Percentiles rank a stretch among this genome's conserved stretches.
Evolutionary conservation across 306 rosid genomes (phyloP).

Genomic region (Mimosa bimucronata): DNA sequence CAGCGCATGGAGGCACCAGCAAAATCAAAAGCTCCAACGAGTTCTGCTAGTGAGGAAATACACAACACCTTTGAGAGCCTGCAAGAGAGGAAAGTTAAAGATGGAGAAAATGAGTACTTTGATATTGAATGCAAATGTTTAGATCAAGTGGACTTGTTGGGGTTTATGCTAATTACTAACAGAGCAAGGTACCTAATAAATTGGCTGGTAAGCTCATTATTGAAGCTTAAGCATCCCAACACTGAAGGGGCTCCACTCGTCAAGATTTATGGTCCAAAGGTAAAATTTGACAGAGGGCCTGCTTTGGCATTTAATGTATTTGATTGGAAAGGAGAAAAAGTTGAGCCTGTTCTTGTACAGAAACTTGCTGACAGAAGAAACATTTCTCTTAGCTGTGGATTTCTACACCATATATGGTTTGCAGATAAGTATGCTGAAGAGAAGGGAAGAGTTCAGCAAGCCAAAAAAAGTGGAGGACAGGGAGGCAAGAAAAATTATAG

Average conservation of each 20-base stretch:
- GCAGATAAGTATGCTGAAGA: slow-evolving; percentile 75
- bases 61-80: slow-evolving; percentile 37
- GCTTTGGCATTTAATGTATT: slow-evolving; percentile 91
- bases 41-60: slow-evolving; percentile 42
- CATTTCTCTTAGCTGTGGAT: slow-evolving; percentile 85
- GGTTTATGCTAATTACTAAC: slow-evolving; percentile 57
- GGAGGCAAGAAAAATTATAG: slow-evolving; percentile 52
- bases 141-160: slow-evolving; percentile 86
- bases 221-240: slow-evolving; percentile 84
- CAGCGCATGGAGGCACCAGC: slow-evolving; percentile 35
- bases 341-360: slow-evolving; percentile 95
- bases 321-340: slow-evolving; percentile 94
- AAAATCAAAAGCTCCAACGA: slow-evolving; percentile 40
- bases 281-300: slow-evolving; percentile 84
- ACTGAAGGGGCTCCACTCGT: slow-evolving; percentile 67
- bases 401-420: slow-evolving; percentile 79
- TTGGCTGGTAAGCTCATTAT: slow-evolving; percentile 85
- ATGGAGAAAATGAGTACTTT: slow-evolving; percentile 40
- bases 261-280: slow-evolving; percentile 85
- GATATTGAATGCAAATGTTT: slow-evolving; percentile 70
- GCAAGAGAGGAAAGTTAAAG: slow-evolving; percentile 32
- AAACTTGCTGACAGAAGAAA: slow-evolving; percentile 90
- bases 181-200: slow-evolving; percentile 86
- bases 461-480: slow-evolving; percentile 45
- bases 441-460: slow-evolving; percentile 67